Evolutionary conservation across 768 basidiomycete genomes (phyloP).

Genomic region (Trametes cinnabarina): DNA sequence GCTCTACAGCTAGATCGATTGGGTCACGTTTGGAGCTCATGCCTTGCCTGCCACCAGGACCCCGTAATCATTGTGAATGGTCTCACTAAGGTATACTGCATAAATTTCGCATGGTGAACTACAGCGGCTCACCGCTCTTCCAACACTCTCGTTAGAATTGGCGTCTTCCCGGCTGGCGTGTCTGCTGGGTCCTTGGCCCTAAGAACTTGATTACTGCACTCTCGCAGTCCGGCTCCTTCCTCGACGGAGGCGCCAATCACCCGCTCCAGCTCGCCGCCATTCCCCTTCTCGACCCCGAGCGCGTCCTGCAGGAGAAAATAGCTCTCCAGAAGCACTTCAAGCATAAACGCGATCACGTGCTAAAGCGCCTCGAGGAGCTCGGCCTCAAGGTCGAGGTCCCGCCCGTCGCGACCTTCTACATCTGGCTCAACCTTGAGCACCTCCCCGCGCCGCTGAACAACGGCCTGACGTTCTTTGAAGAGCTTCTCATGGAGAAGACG

Average conservation of each 20-base stretch:
- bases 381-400: slow-evolving; percentile 75
- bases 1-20: too few species aligned
- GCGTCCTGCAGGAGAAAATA: slow-evolving; percentile 71
- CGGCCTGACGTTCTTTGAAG: slow-evolving; percentile 95
- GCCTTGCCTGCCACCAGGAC: slow-evolving; percentile 44
- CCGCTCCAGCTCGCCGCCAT: slow-evolving; percentile 92
- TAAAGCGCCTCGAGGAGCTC: slow-evolving; percentile 74
- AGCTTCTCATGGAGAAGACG: slow-evolving; percentile 84
- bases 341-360: slow-evolving; percentile 85
- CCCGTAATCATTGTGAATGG: slow-evolving; percentile 86
- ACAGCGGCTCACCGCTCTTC: not conserved
- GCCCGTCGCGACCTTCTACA: slow-evolving; percentile 85
- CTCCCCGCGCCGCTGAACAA: slow-evolving; percentile 84
- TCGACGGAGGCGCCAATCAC: slow-evolving; percentile 94
- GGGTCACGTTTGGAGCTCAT: not conserved
- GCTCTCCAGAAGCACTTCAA: slow-evolving; percentile 91
- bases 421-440: slow-evolving; percentile 85
- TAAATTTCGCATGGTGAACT: too few species aligned
- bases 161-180: slow-evolving; percentile 92
- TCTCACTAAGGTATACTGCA: slow-evolving; percentile 69
- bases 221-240: slow-evolving; percentile 90
- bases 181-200: slow-evolving; percentile 92
- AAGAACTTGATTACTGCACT: slow-evolving; percentile 86
- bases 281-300: slow-evolving; percentile 70
- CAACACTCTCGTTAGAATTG: slow-evolving; percentile 62